Percentiles rank a stretch among this genome's conserved stretches.
Conservation (phyloP, 139 green algal species). For the Dunaliella sp. region DNA sequence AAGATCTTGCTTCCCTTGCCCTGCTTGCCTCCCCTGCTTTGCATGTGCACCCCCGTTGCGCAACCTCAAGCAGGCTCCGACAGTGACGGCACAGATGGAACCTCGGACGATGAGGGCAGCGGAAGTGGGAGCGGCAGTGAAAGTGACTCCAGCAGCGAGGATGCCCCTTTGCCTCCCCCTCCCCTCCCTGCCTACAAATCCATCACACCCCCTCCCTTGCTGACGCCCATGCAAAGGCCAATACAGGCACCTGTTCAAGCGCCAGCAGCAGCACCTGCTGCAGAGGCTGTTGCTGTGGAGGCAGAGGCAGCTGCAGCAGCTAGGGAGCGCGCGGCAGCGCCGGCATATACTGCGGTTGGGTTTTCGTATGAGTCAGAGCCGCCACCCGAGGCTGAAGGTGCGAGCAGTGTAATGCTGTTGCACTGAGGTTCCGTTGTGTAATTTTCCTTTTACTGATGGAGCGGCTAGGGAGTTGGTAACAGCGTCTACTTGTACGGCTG, state of each 20-base stretch:
- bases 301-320: constrained; percentile 14
- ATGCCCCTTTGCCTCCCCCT: neutral
- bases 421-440: no score
- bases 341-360: neutral
- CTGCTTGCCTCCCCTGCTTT: neutral
- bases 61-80: neutral
- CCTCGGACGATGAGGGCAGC: neutral
- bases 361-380: neutral
- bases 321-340: neutral
- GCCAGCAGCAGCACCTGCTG: neutral
- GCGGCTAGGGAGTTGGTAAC: no score
- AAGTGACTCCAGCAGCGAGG: neutral
- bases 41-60: neutral
- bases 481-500: no score
- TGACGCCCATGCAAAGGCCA: no score
- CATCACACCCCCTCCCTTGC: neutral
- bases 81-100: neutral
- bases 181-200: neutral
- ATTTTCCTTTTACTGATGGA: no score
- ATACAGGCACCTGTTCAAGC: no score
- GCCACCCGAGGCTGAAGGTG: neutral
- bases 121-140: neutral
- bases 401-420: no score
- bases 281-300: constrained; percentile 5
- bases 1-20: no score